Conservation (phyloP, 192 early-diverging fungal species). For the Coemansia sp. region DNA sequence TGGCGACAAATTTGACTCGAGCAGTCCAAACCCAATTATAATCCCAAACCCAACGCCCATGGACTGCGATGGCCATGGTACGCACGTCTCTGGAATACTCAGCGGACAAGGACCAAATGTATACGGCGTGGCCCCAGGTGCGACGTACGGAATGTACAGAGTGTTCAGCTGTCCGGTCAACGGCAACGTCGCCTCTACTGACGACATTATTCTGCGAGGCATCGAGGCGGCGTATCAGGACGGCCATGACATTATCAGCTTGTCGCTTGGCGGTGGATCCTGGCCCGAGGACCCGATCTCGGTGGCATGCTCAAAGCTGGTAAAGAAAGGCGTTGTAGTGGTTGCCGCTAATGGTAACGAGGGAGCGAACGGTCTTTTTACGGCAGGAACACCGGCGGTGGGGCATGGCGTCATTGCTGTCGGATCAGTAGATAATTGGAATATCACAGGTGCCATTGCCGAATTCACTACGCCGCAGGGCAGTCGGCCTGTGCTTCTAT, state of each 20-base stretch:
- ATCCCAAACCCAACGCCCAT: slow-evolving; percentile 59
- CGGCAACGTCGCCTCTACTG: slow-evolving; percentile 39
- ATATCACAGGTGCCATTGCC: slow-evolving; percentile 37
- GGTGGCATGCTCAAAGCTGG: slow-evolving; percentile 50
- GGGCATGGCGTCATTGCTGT: slow-evolving; percentile 61
- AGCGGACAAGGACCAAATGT: slow-evolving; percentile 46
- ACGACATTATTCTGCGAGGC: slow-evolving; percentile 62
- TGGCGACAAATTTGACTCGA: slow-evolving; percentile 56
- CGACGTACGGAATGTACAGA: slow-evolving; percentile 68
- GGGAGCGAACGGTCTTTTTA: slow-evolving; percentile 63
- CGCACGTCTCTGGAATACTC: slow-evolving; percentile 69
- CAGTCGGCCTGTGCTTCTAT: slow-evolving; percentile 7
- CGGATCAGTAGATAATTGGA: slow-evolving; percentile 60
- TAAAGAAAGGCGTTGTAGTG: slow-evolving; percentile 60
- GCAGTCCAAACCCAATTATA: slow-evolving; percentile 29
- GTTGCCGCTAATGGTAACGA: slow-evolving; percentile 77
- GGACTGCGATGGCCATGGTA: slow-evolving; percentile 70
- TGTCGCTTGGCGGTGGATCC: slow-evolving; percentile 65
- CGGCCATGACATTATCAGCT: slow-evolving; percentile 62
- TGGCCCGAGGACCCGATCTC: slow-evolving; percentile 61
- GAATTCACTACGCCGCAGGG: slow-evolving; percentile 18
- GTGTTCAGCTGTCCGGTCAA: slow-evolving; percentile 60
- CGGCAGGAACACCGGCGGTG: slow-evolving; percentile 57
- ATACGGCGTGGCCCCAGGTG: slow-evolving; percentile 69
- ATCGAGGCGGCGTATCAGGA: slow-evolving; percentile 59